These are phyloP conservation scores for Lepidium sativum DNA, from an alignment of 345 rosid genomes.

Conservation along the genomic window DNA sequence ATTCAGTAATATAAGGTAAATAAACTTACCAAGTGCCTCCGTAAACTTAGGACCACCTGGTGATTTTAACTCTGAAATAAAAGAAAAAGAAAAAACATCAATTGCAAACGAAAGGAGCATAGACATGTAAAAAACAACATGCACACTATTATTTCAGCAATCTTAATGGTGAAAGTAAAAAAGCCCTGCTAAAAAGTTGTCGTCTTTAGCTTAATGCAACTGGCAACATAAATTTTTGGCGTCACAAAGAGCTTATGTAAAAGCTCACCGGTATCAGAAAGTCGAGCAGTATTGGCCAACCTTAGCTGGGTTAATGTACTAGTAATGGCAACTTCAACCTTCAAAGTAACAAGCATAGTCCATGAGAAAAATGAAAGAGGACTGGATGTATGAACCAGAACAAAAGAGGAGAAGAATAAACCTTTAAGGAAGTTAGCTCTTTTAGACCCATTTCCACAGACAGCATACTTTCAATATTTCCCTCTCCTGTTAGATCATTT, in stretches of 20 bases:
- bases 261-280: slow-evolving; percentile 55
- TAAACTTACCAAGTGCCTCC: slow-evolving; percentile 84
- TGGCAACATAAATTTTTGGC: neutral
- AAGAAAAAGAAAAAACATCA: neutral
- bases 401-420: slow-evolving; percentile 8
- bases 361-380: slow-evolving; percentile 11
- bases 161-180: neutral
- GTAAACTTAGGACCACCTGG: slow-evolving; percentile 68
- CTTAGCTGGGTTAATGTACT: slow-evolving; percentile 70
- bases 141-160: neutral
- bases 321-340: slow-evolving; percentile 91
- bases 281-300: slow-evolving; percentile 57
- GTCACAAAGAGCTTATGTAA: slow-evolving; percentile 1
- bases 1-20: neutral
- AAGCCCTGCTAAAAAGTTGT: neutral
- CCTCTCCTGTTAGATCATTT: slow-evolving; percentile 92
- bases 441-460: slow-evolving; percentile 98
- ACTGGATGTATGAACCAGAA: neutral
- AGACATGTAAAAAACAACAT: neutral
- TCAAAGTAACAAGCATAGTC: slow-evolving; percentile 18
- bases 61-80: slow-evolving; percentile 66
- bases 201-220: neutral
- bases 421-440: slow-evolving; percentile 89
- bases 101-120: neutral
- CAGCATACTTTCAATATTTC: slow-evolving; percentile 97